A percentile compares a stretch with the other conserved stretches of the same genome.
Evolutionary conservation across 2,329 filamentous ascomycete genomes (phyloP).

Genomic region (Cladophialophora exuberans): DNA sequence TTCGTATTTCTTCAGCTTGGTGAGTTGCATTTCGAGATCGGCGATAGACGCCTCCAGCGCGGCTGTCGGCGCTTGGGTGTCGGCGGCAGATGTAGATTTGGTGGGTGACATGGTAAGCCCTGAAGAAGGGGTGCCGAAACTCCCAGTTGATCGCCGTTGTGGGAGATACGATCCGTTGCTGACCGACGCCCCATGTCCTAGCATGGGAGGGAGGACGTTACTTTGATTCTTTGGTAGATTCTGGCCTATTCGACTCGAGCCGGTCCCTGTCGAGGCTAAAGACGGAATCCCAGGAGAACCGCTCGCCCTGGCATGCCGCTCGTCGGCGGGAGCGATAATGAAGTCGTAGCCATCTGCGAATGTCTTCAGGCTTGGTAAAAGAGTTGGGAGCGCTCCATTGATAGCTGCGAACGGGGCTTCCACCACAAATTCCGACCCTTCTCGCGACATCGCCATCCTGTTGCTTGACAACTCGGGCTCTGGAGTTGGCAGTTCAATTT

Average conservation of each 20-base stretch:
- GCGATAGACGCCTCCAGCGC: conserved; percentile 29
- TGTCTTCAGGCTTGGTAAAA: conserved; percentile 30
- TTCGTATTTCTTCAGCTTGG: conserved; percentile 31
- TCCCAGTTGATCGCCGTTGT: conserved; percentile 16
- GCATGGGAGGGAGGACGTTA: conserved; percentile 31
- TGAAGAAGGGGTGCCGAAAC: conserved; percentile 12
- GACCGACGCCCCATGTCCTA: conserved; percentile 15
- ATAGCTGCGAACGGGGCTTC: conserved; percentile 19
- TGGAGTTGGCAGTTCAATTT: conserved; percentile 32
- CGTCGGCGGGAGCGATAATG: conserved; percentile 23
- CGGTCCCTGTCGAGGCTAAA: conserved; percentile 21
- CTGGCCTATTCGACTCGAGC: conserved; percentile 11
- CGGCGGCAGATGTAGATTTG: conserved; percentile 4
- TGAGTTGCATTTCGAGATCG: conserved; percentile 28
- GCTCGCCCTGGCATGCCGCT: conserved; percentile 25
- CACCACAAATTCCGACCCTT: conserved; percentile 28
- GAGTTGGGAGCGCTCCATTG: conserved; percentile 20
- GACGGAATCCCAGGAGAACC: conserved; percentile 23
- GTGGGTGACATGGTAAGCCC: conserved; percentile 14
- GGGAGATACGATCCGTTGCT: conserved; percentile 23
- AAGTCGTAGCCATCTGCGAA: conserved; percentile 27
- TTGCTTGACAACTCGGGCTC: conserved; percentile 30
- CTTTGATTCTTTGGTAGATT: conserved; percentile 15
- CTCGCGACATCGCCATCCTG: conserved; percentile 24
- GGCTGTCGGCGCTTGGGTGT: conserved; percentile 17